Evolutionary conservation across 306 rosid species (phyloP), one percentile per base, ranked within the genome.

Genomic region (Delonix regia): DNA sequence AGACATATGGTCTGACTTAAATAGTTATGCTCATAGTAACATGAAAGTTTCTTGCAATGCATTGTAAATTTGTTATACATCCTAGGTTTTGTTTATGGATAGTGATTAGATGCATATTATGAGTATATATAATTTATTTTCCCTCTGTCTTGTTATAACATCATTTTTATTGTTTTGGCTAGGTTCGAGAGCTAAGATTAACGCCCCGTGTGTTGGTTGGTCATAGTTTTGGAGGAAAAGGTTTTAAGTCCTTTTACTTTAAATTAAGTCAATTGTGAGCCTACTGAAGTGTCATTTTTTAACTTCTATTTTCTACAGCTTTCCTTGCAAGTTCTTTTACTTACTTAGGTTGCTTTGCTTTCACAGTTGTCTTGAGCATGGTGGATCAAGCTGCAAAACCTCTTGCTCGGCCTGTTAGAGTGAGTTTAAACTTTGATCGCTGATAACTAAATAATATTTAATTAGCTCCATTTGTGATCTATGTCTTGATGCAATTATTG

Each of bases 341-440:
- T 69, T 78, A 53, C 64, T 69, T 78, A 53, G 22, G 56, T 53
- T 66, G 44, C 84, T 78, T 57, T 64, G 79, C 69, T 84, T 80
- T 64, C 53, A 65, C 82, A 95, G 99, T 92, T 89, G 97, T 66
- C 84, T 81, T 95, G 76, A 91, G 99, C 89, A 95, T 92, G 98
- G 98, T 87, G 76, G 97, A 95, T 82, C 98, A 95, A 88, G 98
- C 99, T 79, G 97, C 97, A 73, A 95, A 95, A 76, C 98, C 99
- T 82, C 96, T 95, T 80, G 96, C 97, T 33, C 93, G 96, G 59
- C 99, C 99, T 72, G 99, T 95, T 76, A 89, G 71, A 80, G 97
- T 92, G 89, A 84, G 93, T 75, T 44, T 57, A 80, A 55, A 69
- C 44, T 65, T 74, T 78, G 28, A 73, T 60, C 73, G 66, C 69